Percentiles rank a stretch among this genome's conserved stretches.
Evolutionary conservation across 139 green algal genomes (phyloP).

Genomic region (Chlorella sp.): DNA sequence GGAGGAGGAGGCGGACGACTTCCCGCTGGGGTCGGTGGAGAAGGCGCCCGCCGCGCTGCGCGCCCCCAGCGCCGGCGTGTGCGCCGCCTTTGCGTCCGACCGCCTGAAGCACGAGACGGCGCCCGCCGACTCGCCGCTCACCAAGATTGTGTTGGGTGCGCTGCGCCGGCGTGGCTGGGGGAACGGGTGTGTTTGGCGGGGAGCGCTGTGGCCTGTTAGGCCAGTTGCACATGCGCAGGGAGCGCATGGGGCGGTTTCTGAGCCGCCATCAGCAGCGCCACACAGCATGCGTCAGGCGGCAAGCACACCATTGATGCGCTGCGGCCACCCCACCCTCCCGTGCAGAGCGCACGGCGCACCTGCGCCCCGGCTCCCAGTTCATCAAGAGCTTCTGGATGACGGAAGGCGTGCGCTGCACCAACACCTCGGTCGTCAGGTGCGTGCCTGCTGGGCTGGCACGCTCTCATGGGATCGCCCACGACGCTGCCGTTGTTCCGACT

Average conservation of each 20-base stretch:
- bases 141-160: constrained; percentile 19
- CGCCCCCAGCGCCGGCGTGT: not conserved
- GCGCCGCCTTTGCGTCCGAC: constrained; percentile 10
- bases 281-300: no score
- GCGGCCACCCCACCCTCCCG: not conserved
- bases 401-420: constrained; percentile 26
- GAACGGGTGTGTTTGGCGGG: no score
- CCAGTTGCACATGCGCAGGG: no score
- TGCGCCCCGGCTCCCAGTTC: constrained; percentile 28
- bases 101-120: constrained; percentile 10
- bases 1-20: constrained; percentile 28
- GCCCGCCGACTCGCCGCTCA: not conserved
- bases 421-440: constrained; percentile 25
- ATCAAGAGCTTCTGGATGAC: constrained; percentile 34
- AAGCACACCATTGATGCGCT: no score
- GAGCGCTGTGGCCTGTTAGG: no score
- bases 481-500: no score
- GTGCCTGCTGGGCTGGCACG: no score
- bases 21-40: constrained; percentile 15
- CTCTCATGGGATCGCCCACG: no score
- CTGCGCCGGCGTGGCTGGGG: no score
- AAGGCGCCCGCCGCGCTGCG: constrained; percentile 1
- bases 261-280: no score
- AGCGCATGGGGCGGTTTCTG: no score
- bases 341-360: constrained; percentile 30